Base-by-base conservation (phyloP, 108 stramenopile genomes). In the Skeletonema grethae region DNA sequence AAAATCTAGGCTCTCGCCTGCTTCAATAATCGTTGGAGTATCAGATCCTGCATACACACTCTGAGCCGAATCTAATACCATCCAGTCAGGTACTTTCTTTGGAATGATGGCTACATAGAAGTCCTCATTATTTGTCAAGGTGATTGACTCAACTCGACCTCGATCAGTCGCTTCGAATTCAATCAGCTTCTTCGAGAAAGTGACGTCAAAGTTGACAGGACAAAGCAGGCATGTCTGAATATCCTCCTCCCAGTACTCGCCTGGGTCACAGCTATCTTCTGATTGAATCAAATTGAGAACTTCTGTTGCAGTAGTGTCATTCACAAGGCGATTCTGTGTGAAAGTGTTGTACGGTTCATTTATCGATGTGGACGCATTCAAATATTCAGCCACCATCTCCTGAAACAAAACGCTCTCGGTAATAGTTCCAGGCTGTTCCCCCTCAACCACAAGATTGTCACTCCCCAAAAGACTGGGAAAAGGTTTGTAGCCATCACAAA, bases 401-500 rank as follows among this genome's bases (percentile, higher is more conserved):
- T 84, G 83, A 22, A 43, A 16, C 4, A 83, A 7, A 16, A 58
- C 35, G 16, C 61, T 63, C 18, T 80, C 83, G 22, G 38, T 69
- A 43, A 77, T 64, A 18, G 39, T 69, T 24, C 75, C 75, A 7
- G 75, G 65, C 64, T 53, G 29, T 8, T 86, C 85, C 15, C 85
- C 85, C 9, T 62, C 61, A 4, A 84, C 59, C 31, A 57, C 39
- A 31, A 84, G 56, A 22, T 69, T 60, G 24, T 53, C 57, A 55
- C 31, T 24, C 0, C 67, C 74, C 22, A 80, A 60, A 32, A 80
- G 68, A 18, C 63, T 60, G 1, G 76, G 73, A 55, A 39, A 87
- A 11, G 84, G 83, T 45, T 79, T 57, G 62, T 63, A 81, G 20
- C 35, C 64, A 43, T 62, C 38, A 55, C 86, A 87, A 48, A 80